Evolutionary conservation across 1,284 basidiomycete genomes (phyloP), one percentile per base, ranked within the genome.

Genomic region (Ustilago crameri): DNA sequence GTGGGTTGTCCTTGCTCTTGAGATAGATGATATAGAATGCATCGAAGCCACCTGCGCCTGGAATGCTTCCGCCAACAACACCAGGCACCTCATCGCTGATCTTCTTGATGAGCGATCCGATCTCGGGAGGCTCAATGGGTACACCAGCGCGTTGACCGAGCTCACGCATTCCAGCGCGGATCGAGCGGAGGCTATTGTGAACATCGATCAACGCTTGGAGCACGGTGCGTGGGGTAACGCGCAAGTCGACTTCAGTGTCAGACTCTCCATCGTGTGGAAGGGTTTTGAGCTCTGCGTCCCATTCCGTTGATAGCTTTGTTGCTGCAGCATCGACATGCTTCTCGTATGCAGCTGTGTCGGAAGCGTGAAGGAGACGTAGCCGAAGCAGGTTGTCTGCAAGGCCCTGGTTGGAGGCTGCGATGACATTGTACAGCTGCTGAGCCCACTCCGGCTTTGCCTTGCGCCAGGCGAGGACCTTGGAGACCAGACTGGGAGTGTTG

Each of bases 1-100:
- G 32, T 1, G 63, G 57, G 17, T 22, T 59, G 4, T 60, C 26
- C 4, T 48, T 22, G 26, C 48, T 63, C 40, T 51, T 30, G 10
- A 83, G 62, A 46, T 78, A 75, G 15, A 98, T 88, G 9, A 98
- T 86, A 91, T 93, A 98, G 54, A 98, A 88, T 1, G 96, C 96
- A 82, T 99, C 96, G 83, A 92, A 98, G 1, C 96, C 96, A 4
- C 96, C 96, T 26, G 96, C 95, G 15, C 95, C 95, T 1, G 96
- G 96, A 4, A 98, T 95, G 30, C 95, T 95, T 37, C 94, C 95
- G 9, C 93, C 94, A 32, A 98, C 87, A 3, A 98, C 90, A 41
- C 95, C 96, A 1, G 90, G 88, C 60, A 90, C 87, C 5, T 74
- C 41, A 17, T 88, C 85, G 24, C 91, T 86, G 73, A 93, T 95